Percentiles rank a stretch among this genome's conserved stretches.
Conservation (phyloP, 139 green algal genomes). For the Ettlia oleoabundans region DNA sequence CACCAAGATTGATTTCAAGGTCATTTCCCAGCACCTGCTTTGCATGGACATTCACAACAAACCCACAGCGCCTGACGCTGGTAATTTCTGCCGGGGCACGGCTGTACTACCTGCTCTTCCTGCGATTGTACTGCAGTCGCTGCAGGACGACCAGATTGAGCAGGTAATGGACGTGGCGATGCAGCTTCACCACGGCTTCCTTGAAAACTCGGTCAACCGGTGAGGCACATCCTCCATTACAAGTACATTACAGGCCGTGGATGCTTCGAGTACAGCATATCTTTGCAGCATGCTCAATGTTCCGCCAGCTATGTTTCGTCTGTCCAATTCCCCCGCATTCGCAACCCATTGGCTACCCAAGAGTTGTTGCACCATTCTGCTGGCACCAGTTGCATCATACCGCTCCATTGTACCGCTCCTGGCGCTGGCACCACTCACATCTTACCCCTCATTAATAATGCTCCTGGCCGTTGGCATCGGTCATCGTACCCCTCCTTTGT, state of each 20-base stretch:
- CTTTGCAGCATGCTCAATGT: too few species aligned
- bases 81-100: not conserved
- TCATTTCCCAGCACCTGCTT: not conserved
- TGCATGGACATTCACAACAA: not conserved
- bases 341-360: too few species aligned
- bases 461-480: not conserved
- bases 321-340: too few species aligned
- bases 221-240: not conserved
- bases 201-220: not conserved
- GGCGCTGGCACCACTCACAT: too few species aligned
- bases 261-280: not conserved
- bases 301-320: too few species aligned
- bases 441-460: too few species aligned
- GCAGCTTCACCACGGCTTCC: not conserved
- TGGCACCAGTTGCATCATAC: too few species aligned
- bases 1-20: too few species aligned
- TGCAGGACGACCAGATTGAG: not conserved
- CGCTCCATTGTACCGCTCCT: too few species aligned
- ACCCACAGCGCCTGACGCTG: not conserved
- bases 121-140: not conserved
- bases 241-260: not conserved
- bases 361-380: too few species aligned
- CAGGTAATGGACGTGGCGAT: conserved; percentile 5
- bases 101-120: not conserved
- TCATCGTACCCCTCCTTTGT: not conserved